Evolutionary conservation across 805 yeast genomes (phyloP), one percentile per base, ranked within the genome.

Genomic region (Tetrapisispora arboricola): DNA sequence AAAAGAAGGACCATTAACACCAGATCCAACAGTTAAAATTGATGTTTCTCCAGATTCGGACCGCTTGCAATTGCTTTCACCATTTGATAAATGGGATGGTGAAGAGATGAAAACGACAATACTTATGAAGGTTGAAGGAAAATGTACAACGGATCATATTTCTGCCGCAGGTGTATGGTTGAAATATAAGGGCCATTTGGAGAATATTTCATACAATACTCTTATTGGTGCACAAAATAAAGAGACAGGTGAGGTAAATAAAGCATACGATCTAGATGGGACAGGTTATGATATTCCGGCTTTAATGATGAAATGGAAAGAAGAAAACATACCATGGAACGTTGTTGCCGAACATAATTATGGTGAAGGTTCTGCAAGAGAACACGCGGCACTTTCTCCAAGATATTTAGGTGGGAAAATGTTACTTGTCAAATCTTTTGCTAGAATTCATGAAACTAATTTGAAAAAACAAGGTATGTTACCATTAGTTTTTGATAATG

Each of bases 301-400:
- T 51, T 73, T 88, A 45, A 92, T 92, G 96, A 82, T 80, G 65
- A 84, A 84, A 64, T 92, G 96, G 96, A 88, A 90, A 63, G 69
- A 77, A 39, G 92, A 85, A 46, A 52, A 65, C 15, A 74, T 83
- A 53, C 92, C 94, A 17, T 90, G 98, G 98, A 73, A 78, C 50
- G 96, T 92, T 34, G 82, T 92, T 49, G 97, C 96, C 41, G 98
- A 92, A 64, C 95, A 92, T 61, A 90, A 90, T 66, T 92, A 90
- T 58, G 98, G 98, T 67, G 98, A 90, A 70, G 98, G 98, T 55
- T 88, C 96, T 38, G 96, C 98, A 25, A 84, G 98, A 75, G 98
- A 90, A 64, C 98, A 90, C 58, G 98, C 98, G 35, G 97, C 97
- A 13, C 71, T 92, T 51, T 85, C 92, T 26, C 98, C 97, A 42